Conservation (phyloP, 2,329 filamentous ascomycete species). For the Xylariaceae sp. region DNA sequence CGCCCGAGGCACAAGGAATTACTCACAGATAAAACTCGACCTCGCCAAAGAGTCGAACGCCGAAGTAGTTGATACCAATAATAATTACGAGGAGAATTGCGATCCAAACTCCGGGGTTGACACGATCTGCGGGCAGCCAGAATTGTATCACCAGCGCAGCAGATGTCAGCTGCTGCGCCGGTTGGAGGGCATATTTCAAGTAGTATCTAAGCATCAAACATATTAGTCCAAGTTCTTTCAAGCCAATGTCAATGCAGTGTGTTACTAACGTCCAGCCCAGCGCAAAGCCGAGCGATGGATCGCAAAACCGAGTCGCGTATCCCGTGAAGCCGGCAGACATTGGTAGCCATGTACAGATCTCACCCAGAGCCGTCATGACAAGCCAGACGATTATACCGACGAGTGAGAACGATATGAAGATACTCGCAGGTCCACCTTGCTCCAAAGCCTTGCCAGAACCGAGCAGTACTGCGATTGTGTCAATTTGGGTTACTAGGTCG, state of each 20-base stretch:
- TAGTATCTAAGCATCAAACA: slow-evolving; percentile 43
- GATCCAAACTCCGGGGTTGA: slow-evolving; percentile 80
- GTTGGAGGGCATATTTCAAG: slow-evolving; percentile 81
- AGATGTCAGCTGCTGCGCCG: slow-evolving; percentile 80
- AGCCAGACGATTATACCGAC: slow-evolving; percentile 71
- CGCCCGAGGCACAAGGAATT: neutral
- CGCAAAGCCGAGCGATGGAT: slow-evolving; percentile 76
- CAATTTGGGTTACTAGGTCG: neutral
- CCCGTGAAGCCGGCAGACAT: slow-evolving; percentile 75
- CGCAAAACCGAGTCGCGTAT: slow-evolving; percentile 74
- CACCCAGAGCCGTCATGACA: slow-evolving; percentile 77
- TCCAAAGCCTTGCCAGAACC: slow-evolving; percentile 57
- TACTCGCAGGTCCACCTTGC: slow-evolving; percentile 57
- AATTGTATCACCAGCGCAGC: slow-evolving; percentile 74
- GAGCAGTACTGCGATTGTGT: slow-evolving; percentile 52
- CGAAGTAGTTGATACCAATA: slow-evolving; percentile 63
- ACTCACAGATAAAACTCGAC: slow-evolving; percentile 54
- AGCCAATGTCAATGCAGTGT: neutral
- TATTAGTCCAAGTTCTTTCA: slow-evolving; percentile 16
- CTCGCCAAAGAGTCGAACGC: slow-evolving; percentile 66
- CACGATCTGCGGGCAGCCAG: slow-evolving; percentile 61
- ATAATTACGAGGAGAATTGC: slow-evolving; percentile 64
- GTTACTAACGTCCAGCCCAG: slow-evolving; percentile 63
- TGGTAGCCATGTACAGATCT: slow-evolving; percentile 82
- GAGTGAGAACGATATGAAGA: slow-evolving; percentile 67